Evolutionary conservation across 2,329 filamentous ascomycete species (phyloP), one percentile per base, ranked within the genome.

Genomic region (Pseudogymnoascus verrucosus): DNA sequence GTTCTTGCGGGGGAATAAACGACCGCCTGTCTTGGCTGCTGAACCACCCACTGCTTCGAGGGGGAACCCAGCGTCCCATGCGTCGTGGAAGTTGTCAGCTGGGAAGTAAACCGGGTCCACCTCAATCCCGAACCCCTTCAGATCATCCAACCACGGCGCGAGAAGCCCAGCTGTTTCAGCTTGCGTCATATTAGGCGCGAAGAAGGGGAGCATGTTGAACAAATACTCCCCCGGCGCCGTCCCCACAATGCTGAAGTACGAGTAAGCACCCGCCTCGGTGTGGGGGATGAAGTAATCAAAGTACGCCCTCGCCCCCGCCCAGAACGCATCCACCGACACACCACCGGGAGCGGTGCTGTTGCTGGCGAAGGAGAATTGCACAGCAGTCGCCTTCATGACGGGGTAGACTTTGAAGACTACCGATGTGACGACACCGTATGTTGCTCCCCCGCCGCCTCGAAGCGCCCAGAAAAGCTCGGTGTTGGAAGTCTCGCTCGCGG

Each of bases 391-490:
- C 0, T 72, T 71, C 0, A 72, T 70, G 1, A 71, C 71, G 1
- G 78, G 79, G 0, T 79, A 76, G 0, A 81, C 80, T 65, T 80
- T 80, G n/a, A 84, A 70, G 0, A 83, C 86, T 37, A 87, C 73
- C 0, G 82, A 84, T 1, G 79, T 80, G n/a, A 87, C 78, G 1
- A 88, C 77, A 0, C 83, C 85, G 68, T 85, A 88, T 0, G 83
- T 87, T 12, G 80, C 81, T 1, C 81, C 82, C 2, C 83, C 83
- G 2, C 82, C 78, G 4, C 84, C 84, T 60, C 80, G 74, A 62
- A 86, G 75, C 0, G 85, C 85, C 85, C 84, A 88, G 71, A 85
- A 87, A 0, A 88, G 73, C 60, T 87, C 84, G 0, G 74, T 63
- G 61, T 86, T 77, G 36, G 80, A 74, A 4, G 78, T 76, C 42